These are phyloP conservation scores for Candida multigemmis DNA, from an alignment of 805 yeast genomes.

Conservation along the genomic window DNA sequence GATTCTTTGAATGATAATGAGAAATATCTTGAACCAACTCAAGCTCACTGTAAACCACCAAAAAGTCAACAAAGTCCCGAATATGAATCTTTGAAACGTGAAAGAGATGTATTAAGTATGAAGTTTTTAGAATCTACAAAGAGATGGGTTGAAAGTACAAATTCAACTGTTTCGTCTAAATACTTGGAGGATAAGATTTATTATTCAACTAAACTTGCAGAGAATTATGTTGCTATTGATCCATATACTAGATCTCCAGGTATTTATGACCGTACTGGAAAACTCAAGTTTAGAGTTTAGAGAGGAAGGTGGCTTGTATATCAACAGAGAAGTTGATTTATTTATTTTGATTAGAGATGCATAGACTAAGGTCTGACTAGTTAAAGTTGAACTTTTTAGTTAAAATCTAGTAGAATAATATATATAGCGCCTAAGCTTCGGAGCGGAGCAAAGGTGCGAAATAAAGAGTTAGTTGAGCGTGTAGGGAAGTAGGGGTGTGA, in stretches of 20 bases:
- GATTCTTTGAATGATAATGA: slow-evolving; percentile 74
- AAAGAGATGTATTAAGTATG: slow-evolving; percentile 47
- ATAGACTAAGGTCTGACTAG: too few relatives aligned
- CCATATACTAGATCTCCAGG: slow-evolving; percentile 77
- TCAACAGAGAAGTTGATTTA: too few relatives aligned
- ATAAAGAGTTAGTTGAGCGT: too few relatives aligned
- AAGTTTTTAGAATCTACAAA: slow-evolving; percentile 57
- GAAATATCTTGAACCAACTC: slow-evolving; percentile 60
- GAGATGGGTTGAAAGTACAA: slow-evolving; percentile 66
- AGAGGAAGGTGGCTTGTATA: too few relatives aligned
- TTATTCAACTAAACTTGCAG: slow-evolving; percentile 43
- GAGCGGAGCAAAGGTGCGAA: too few relatives aligned
- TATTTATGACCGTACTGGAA: slow-evolving; percentile 70
- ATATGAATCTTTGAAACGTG: slow-evolving; percentile 33
- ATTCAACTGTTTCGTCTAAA: slow-evolving; percentile 37
- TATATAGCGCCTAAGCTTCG: too few relatives aligned
- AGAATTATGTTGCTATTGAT: slow-evolving; percentile 63
- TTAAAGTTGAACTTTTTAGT: too few relatives aligned
- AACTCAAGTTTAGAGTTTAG: too few relatives aligned
- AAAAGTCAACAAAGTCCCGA: slow-evolving; percentile 17
- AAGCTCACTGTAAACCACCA: slow-evolving; percentile 31
- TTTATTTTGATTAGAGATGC: too few relatives aligned
- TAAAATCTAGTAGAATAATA: too few relatives aligned
- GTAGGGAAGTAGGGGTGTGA: too few relatives aligned
- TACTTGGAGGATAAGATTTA: slow-evolving; percentile 46